A percentile compares a stretch with the other conserved stretches of the same genome.
These are phyloP conservation scores for Macrolepiota fuliginosa DNA, from an alignment of 768 basidiomycete genomes.

Conservation along the genomic window DNA sequence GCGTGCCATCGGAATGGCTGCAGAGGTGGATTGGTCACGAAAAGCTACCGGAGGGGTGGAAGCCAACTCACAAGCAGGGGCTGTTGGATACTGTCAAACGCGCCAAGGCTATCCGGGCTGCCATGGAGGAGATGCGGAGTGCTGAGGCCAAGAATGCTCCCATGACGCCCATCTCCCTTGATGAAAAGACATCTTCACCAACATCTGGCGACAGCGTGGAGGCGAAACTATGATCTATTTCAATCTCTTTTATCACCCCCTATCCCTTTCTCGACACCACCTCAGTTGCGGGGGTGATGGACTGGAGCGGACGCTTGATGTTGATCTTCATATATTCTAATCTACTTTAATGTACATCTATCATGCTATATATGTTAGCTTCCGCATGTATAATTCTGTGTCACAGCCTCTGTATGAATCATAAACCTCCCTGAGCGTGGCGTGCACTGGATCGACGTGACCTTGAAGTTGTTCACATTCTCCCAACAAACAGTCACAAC, in stretches of 20 bases:
- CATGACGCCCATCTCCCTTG: neutral
- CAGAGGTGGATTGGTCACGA: slow-evolving; percentile 50
- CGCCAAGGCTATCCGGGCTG: slow-evolving; percentile 25
- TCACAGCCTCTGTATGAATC: too few relatives aligned
- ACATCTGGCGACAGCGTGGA: neutral
- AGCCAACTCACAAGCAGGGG: slow-evolving; percentile 33
- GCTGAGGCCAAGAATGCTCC: slow-evolving; percentile 14
- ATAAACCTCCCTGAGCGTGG: too few relatives aligned
- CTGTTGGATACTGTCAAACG: slow-evolving; percentile 33
- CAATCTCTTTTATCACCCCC: neutral
- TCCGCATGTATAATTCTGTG: too few relatives aligned
- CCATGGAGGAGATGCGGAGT: slow-evolving; percentile 24
- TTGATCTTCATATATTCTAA: too few relatives aligned
- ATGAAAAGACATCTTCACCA: neutral
- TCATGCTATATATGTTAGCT: too few relatives aligned
- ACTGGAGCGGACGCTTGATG: too few relatives aligned
- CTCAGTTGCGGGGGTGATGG: too few relatives aligned
- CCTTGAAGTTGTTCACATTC: too few relatives aligned
- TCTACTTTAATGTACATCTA: too few relatives aligned
- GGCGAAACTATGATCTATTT: neutral
- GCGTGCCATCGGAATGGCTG: slow-evolving; percentile 45
- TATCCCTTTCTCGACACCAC: neutral
- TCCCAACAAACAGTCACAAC: too few relatives aligned
- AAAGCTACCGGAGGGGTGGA: slow-evolving; percentile 48
- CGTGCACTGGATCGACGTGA: too few relatives aligned